phyloP scores from a whole-genome alignment of 2,329 filamentous ascomycete genomes.

The Epichloe amarillans region DNA sequence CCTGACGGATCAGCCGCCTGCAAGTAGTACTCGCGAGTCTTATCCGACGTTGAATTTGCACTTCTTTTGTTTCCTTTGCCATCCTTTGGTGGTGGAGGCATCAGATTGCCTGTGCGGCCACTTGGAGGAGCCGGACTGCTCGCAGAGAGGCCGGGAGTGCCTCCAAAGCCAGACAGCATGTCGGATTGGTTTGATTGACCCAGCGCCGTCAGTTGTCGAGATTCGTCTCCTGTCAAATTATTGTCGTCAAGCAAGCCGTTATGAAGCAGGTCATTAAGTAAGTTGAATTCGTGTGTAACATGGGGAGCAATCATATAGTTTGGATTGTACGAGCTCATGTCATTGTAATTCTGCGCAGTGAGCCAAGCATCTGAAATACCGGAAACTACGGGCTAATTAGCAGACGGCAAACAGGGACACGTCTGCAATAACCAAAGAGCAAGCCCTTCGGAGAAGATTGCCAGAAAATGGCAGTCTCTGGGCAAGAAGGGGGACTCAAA shows the following conservation, averaged over 20 bases:
- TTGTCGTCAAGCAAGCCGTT: constrained; percentile 81
- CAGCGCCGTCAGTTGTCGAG: constrained; percentile 31
- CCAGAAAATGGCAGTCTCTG: neutral
- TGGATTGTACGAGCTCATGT: constrained; percentile 87
- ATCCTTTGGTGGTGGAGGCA: constrained; percentile 34
- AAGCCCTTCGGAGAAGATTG: neutral
- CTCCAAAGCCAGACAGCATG: constrained; percentile 35
- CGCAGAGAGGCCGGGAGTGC: constrained; percentile 20
- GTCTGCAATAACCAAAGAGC: neutral
- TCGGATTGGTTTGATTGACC: constrained; percentile 30
- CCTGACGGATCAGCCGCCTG: constrained; percentile 91
- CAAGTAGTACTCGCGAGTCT: constrained; percentile 83
- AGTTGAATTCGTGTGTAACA: constrained; percentile 90
- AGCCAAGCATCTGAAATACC: constrained; percentile 77
- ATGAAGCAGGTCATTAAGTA: constrained; percentile 92
- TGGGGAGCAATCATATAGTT: constrained; percentile 91
- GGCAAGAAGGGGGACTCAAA: neutral
- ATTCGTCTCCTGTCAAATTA: constrained; percentile 54
- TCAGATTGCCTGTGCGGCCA: constrained; percentile 21
- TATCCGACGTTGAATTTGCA: constrained; percentile 58
- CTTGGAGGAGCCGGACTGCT: constrained; percentile 11
- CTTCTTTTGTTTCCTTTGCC: constrained; percentile 44
- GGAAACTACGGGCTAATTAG: constrained; percentile 39
- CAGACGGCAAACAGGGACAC: neutral
- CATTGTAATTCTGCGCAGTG: constrained; percentile 69